Percentiles rank a stretch among this genome's conserved stretches.
Conservation (phyloP, 345 rosid species). For the Hibiscus mutabilis region DNA sequence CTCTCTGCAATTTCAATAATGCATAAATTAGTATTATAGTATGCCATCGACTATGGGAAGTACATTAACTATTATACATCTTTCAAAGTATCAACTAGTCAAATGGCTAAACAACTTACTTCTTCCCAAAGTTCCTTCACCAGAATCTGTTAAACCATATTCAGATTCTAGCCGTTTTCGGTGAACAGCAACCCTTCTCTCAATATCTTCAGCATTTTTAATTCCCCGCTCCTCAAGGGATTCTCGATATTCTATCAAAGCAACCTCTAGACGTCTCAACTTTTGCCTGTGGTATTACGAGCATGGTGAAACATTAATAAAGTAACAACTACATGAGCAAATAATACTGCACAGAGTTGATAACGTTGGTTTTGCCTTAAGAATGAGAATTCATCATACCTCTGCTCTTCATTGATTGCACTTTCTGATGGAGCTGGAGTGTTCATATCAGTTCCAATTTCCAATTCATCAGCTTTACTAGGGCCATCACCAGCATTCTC, state of each 20-base stretch:
- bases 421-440: constrained; percentile 46
- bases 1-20: constrained; percentile 46
- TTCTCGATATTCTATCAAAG: background rate
- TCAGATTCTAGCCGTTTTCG: constrained; percentile 77
- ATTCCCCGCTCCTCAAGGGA: constrained; percentile 59
- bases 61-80: background rate
- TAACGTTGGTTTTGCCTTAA: background rate
- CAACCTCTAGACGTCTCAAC: too few relatives aligned
- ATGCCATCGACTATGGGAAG: background rate
- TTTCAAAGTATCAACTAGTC: background rate
- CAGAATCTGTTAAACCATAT: constrained; percentile 22
- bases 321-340: background rate
- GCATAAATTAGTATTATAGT: constrained; percentile 16
- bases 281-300: constrained; percentile 7
- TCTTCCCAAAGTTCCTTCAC: constrained; percentile 28
- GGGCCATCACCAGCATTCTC: constrained; percentile 64
- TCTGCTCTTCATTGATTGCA: constrained; percentile 83
- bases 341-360: background rate
- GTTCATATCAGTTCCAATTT: constrained; percentile 33
- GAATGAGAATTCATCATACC: constrained; percentile 32
- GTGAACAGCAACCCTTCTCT: constrained; percentile 68
- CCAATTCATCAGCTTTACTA: constrained; percentile 26
- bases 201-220: constrained; percentile 75
- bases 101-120: constrained; percentile 39
- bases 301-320: constrained; percentile 3